Base-by-base conservation (phyloP, 495 filamentous ascomycete genomes). In the Sordaria brevicollis region DNA sequence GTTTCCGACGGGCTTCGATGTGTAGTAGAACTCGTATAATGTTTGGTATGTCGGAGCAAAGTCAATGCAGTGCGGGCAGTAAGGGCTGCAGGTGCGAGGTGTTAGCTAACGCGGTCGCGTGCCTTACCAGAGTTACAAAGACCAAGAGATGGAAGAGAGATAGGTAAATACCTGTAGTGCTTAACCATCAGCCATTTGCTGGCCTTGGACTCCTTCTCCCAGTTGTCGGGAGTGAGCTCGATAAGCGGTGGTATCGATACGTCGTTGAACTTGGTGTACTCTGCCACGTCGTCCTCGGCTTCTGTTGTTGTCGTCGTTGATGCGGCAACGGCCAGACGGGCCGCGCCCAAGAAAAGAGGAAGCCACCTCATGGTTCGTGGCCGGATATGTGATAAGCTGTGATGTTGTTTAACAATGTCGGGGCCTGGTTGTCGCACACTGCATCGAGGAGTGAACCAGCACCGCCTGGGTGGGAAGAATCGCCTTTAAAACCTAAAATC, bases 21-120 rank as follows among this genome's bases (percentile, higher is more conserved):
- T 97, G 79, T 94, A 97, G 82, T 97, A 97, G 81, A 88, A 97
- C 79, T 98, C 95, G 81, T 97, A 96, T 29, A 96, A 82, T 7
- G 94, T 97, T 82, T 97, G 93, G 85, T 89, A 98, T 67, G 87
- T 89, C 33, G 96, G 96, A 37, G 92, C 93, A 73, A 92, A 89
- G 43, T 84, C 83, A 73, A 85, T 82, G 81, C 96, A 98, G 80
- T 98, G 95, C 41, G 81, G 82, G 77, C 94, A 97, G 31, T 83
- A 86, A 29, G 86, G 86, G 76, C 76, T 91, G 68, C 19, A 65
- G 10, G 29, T 25, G n/a, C 25, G n/a, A 17, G 8, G 41, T 68
- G 68, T 71, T 65, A 69, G 66, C 41, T 31, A 69, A 15, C 33
- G 43, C 67, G 11, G 8, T 57, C 49, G 37, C 17, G 13, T 66